Base-by-base conservation (phyloP, 2,329 filamentous ascomycete species). In the Emmonsia crescens region DNA sequence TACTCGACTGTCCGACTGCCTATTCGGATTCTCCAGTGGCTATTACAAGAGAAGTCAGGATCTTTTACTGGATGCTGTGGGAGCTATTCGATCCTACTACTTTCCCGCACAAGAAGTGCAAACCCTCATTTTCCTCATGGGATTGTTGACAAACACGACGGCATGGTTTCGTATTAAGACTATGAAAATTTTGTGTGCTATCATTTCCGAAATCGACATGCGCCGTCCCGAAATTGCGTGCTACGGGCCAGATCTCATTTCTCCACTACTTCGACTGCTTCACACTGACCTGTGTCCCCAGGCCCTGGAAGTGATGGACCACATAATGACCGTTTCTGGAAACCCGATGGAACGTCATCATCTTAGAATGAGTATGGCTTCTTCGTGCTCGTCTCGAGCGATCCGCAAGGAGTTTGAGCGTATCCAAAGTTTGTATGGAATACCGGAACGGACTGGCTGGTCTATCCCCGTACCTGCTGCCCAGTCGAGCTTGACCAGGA, bases 321-420 rank as follows among this genome's bases (percentile, higher is more conserved):
- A 93, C 66, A 94, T 97, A 68, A 96, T 96, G 83, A 90, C 89
- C 33, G 93, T 97, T 79, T 91, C 91, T 0, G 89, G 90, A 4
- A 91, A 89, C 38, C 89, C 93, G 1, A 91, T 96, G 82, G 94
- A 97, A 74, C 91, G 89, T 68, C 91, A 96, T 68, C 91, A 97
- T 71, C 78, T 99, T 62, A 86, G 94, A 46, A 99, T 99, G 95
- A 97, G 93, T 74, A 96, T 99, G 91, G 92, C 91, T 5, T 88
- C 89, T 14, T 71, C 75, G 10, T 87, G 89, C 0, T 91, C 91
- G 2, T 94, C 91, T 0, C 88, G 89, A 68, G 85, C 88, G 0
- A 88, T 94, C 57, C 87, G 90, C 57, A 97, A 96, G 72, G 92
- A 97, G 75, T 97, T 96, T 68, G 93, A 96, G 71, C 87, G 89